These are phyloP conservation scores for Thraustotheca clavata DNA, from an alignment of 352 stramenopile genomes.

Conservation along the genomic window DNA sequence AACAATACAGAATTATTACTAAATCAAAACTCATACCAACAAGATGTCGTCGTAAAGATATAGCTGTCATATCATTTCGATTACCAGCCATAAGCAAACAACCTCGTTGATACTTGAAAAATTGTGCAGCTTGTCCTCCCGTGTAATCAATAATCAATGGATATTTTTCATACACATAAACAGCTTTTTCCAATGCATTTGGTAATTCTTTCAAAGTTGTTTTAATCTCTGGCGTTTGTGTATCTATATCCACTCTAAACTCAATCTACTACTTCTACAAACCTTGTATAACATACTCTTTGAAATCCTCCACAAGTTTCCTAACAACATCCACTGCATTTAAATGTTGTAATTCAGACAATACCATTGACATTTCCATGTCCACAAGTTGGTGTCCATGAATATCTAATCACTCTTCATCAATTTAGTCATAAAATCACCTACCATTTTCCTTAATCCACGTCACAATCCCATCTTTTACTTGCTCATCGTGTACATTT, in stretches of 20 bases:
- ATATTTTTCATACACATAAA: conserved; percentile 84
- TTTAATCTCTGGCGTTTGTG: conserved; percentile 20
- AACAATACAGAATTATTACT: background rate
- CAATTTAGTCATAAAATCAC: background rate
- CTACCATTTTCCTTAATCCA: conserved; percentile 11
- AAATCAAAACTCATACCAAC: conserved; percentile 27
- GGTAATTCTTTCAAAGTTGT: conserved; percentile 76
- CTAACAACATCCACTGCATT: background rate
- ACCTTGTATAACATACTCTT: background rate
- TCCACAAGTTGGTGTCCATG: conserved; percentile 1
- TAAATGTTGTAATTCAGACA: background rate
- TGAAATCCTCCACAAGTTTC: background rate
- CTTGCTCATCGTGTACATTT: background rate
- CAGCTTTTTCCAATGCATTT: conserved; percentile 71
- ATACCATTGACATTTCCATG: conserved; percentile 16
- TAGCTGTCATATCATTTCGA: conserved; percentile 48
- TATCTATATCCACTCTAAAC: background rate
- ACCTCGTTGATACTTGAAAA: conserved; percentile 87
- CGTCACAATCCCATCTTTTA: background rate
- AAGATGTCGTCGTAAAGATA: conserved; percentile 60
- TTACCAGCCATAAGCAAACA: conserved; percentile 74
- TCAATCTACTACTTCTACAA: background rate
- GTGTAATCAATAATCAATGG: conserved; percentile 77
- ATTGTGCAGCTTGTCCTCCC: conserved; percentile 59
- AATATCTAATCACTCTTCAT: background rate